These are phyloP conservation scores for Populus nigra DNA, from an alignment of 345 rosid genomes.

Conservation along the genomic window DNA sequence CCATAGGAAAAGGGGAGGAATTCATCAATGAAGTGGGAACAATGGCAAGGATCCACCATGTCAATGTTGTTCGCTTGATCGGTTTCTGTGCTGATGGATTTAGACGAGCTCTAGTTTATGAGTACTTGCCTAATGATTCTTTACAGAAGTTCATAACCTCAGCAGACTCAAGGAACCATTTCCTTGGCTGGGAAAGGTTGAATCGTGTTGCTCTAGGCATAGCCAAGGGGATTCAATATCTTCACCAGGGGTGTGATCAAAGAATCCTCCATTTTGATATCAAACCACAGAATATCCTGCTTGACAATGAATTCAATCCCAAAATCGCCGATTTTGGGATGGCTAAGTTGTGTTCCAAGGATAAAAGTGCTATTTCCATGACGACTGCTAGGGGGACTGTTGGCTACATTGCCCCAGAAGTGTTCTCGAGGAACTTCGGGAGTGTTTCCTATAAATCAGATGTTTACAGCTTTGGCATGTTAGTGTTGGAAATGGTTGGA, in stretches of 20 bases:
- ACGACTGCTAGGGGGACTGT: neutral
- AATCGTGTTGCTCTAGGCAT: neutral
- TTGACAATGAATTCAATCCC: neutral
- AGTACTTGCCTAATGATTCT: conserved; percentile 3
- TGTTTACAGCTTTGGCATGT: neutral
- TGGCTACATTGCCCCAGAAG: neutral
- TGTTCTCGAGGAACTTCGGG: neutral
- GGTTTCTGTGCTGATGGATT: conserved; percentile 20
- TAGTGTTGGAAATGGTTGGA: neutral
- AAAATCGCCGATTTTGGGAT: neutral
- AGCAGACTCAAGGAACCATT: neutral
- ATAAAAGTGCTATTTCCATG: neutral
- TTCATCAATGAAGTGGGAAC: no score
- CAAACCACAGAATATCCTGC: neutral
- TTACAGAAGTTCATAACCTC: conserved; percentile 12
- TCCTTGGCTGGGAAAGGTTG: neutral
- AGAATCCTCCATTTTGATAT: neutral
- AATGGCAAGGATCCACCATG: neutral
- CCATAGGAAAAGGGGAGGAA: no score
- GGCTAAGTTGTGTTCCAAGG: neutral
- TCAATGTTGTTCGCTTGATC: conserved; percentile 12
- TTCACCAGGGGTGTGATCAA: neutral
- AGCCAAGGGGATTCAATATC: neutral
- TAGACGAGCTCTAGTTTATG: conserved; percentile 10
- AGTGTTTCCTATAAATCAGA: neutral